Conservation (phyloP, 768 basidiomycete genomes). For the Tricholomella constricta region DNA sequence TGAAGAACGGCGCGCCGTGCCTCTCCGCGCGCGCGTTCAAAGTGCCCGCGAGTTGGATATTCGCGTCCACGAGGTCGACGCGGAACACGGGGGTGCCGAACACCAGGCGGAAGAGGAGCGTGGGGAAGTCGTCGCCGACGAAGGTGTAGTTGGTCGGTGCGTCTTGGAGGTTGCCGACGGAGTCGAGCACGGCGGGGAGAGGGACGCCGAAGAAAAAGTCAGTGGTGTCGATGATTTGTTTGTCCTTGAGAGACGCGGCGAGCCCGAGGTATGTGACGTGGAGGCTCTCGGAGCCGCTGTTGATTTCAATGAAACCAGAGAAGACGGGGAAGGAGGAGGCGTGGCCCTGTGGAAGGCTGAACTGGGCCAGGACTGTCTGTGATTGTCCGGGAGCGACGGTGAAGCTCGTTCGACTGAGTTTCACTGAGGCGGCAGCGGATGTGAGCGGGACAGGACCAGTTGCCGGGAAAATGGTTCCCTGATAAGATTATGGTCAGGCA, state of each 20-base stretch:
- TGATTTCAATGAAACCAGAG: constrained; percentile 58
- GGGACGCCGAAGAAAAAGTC: constrained; percentile 46
- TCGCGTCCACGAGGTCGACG: constrained; percentile 48
- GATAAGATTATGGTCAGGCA: background rate
- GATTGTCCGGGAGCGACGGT: constrained; percentile 45
- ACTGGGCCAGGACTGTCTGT: constrained; percentile 41
- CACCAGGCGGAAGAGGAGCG: constrained; percentile 39
- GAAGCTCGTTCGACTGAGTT: constrained; percentile 45
- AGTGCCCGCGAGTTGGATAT: constrained; percentile 42
- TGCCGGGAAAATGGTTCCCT: constrained; percentile 44
- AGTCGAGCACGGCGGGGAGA: constrained; percentile 44
- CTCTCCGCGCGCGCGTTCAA: constrained; percentile 31
- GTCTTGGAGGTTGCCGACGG: constrained; percentile 40
- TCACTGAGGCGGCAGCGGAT: constrained; percentile 44
- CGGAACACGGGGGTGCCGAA: constrained; percentile 53
- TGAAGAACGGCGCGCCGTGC: constrained; percentile 31
- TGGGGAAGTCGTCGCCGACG: constrained; percentile 41
- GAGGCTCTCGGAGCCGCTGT: constrained; percentile 36
- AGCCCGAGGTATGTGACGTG: constrained; percentile 52
- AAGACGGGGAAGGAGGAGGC: constrained; percentile 55
- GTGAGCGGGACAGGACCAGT: constrained; percentile 55
- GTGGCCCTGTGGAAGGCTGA: constrained; percentile 39
- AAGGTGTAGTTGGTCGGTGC: constrained; percentile 50
- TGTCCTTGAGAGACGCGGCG: constrained; percentile 33
- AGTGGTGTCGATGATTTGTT: constrained; percentile 54